A percentile compares a stretch with the other conserved stretches of the same genome.
Conservation (phyloP, 2,329 filamentous ascomycete genomes). For the Aphanocladium album region DNA sequence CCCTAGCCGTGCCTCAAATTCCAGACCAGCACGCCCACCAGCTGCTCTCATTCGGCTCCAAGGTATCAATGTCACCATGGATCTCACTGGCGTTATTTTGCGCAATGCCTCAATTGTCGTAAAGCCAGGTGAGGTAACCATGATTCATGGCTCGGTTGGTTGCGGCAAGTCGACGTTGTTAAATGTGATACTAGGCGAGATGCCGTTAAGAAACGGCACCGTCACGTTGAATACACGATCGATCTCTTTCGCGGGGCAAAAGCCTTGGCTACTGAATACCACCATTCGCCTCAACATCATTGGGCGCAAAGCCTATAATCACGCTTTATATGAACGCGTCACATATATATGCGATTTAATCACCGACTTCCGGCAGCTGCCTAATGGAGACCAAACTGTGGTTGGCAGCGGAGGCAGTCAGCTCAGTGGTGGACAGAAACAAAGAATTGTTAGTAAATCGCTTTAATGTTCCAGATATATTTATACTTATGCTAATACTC, state of each 20-base stretch:
- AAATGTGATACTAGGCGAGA: slow-evolving; percentile 1
- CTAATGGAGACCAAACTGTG: background rate
- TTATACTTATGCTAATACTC: too few species aligned
- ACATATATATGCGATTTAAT: background rate
- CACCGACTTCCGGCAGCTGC: background rate
- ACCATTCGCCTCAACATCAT: slow-evolving; percentile 35
- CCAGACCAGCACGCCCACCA: background rate
- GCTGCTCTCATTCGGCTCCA: background rate
- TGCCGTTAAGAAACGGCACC: background rate
- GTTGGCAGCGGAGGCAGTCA: background rate
- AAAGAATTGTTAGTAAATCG: background rate
- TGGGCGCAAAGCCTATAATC: slow-evolving; percentile 17
- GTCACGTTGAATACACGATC: background rate
- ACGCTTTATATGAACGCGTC: background rate
- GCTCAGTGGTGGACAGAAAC: slow-evolving; percentile 6
- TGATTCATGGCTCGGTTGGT: slow-evolving; percentile 5
- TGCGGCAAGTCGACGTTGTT: slow-evolving; percentile 3
- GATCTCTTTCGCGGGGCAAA: slow-evolving; percentile 20
- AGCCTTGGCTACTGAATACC: slow-evolving; percentile 38
- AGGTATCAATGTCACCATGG: background rate
- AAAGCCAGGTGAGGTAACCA: background rate
- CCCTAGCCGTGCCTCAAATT: too few species aligned
- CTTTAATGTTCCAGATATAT: too few species aligned
- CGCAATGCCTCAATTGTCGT: background rate
- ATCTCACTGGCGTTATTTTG: background rate